These are phyloP conservation scores for Barnettozyma pratensis DNA, from an alignment of 805 yeast species.

Conservation along the genomic window DNA sequence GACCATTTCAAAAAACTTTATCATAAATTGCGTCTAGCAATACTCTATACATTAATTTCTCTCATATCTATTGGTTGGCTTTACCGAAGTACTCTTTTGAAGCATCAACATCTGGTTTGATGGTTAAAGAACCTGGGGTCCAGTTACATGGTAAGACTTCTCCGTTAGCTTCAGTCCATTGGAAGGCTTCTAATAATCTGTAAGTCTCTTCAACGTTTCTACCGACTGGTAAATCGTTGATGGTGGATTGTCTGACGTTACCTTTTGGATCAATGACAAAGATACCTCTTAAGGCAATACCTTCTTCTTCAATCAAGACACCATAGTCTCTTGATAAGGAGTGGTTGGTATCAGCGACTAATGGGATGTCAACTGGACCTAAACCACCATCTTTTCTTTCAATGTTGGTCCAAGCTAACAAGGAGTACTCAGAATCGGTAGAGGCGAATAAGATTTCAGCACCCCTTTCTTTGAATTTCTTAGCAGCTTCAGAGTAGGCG, in stretches of 20 bases:
- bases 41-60: neutral
- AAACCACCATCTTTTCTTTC: slow-evolving; percentile 97
- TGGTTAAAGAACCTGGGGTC: slow-evolving; percentile 92
- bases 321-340: slow-evolving; percentile 92
- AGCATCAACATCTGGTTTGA: slow-evolving; percentile 73
- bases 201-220: slow-evolving; percentile 97
- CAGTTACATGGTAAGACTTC: slow-evolving; percentile 99
- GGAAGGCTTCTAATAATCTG: slow-evolving; percentile 98
- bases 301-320: slow-evolving; percentile 93
- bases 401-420: slow-evolving; percentile 97
- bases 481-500: slow-evolving; percentile 95
- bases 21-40: slow-evolving; percentile 1
- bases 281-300: slow-evolving; percentile 96
- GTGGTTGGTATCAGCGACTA: slow-evolving; percentile 96
- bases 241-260: slow-evolving; percentile 88
- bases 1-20: neutral
- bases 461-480: slow-evolving; percentile 82
- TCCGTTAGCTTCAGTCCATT: slow-evolving; percentile 98
- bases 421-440: slow-evolving; percentile 96
- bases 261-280: slow-evolving; percentile 97
- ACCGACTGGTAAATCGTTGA: slow-evolving; percentile 99
- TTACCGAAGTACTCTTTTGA: slow-evolving; percentile 76
- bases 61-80: slow-evolving; percentile 32
- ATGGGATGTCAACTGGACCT: slow-evolving; percentile 92
- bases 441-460: slow-evolving; percentile 92